These are phyloP conservation scores for Pseudonitzschia delicatissima DNA, from an alignment of 108 stramenopile species.

Conservation along the genomic window DNA sequence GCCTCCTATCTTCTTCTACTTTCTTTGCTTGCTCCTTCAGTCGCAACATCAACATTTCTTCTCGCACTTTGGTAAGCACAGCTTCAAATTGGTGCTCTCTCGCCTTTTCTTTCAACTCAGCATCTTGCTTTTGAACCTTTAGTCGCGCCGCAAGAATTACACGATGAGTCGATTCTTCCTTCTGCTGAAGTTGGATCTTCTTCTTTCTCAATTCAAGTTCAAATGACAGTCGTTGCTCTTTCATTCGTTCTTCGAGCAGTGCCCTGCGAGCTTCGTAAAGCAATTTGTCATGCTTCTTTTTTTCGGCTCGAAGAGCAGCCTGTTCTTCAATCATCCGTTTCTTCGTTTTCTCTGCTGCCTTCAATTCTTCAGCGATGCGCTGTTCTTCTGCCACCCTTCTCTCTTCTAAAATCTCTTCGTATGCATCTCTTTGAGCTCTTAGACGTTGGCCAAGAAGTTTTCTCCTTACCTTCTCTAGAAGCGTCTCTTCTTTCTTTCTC, in stretches of 20 bases:
- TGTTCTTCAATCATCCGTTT: conserved; percentile 5
- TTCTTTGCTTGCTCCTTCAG: not conserved
- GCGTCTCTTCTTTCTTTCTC: conserved; percentile 1
- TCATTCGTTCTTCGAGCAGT: not conserved
- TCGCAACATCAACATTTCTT: not conserved
- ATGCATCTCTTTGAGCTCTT: not conserved
- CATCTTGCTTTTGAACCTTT: not conserved
- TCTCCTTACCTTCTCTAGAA: not conserved
- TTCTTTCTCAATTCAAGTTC: not conserved
- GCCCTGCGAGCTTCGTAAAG: not conserved
- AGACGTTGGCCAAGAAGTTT: not conserved
- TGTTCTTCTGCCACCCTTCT: not conserved
- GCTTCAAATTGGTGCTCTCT: not conserved
- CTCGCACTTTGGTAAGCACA: not conserved
- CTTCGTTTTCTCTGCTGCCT: not conserved
- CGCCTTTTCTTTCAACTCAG: not conserved
- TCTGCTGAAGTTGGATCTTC: not conserved
- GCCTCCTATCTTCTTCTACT: not conserved
- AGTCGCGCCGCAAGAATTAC: not conserved
- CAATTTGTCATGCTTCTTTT: not conserved
- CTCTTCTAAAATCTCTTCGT: not conserved
- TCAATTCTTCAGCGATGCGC: not conserved
- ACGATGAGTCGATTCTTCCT: not conserved
- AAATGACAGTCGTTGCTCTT: not conserved
- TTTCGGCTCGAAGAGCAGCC: not conserved